Base-by-base conservation (phyloP, 257 asterid species). In the Jacaranda mimosifolia region DNA sequence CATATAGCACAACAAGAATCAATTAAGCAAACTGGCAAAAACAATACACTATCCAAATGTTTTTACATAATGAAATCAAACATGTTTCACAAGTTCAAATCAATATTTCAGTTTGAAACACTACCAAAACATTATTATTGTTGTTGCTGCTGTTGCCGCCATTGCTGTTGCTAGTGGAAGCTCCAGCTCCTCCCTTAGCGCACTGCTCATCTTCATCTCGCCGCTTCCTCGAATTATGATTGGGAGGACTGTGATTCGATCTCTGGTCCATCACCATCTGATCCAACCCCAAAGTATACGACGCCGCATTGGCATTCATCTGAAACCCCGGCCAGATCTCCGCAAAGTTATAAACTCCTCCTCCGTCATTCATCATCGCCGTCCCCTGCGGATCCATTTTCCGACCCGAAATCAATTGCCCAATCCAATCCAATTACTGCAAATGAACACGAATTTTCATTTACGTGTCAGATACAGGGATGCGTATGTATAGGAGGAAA, bases 321-420 rank as follows among this genome's bases (percentile, higher is more conserved):
- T 77, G 85, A 70, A 84, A 86, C 49, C 82, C 82, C 59, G 80
- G 87, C 88, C 90, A 86, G 83, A 79, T 86, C 85, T 86, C 88
- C 57, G 85, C 79, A 46, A 70, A 76, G 67, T 66, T 76, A 56
- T 49, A 75, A 17, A 52, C 79, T 46, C 79, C 81, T 40, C 73
- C 81, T 11, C 86, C 80, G 75, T 73, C 74, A 56, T 63, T 82
- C 84, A 84, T 49, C 84, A 76, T 58, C 48, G 82, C 71, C 43
- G 75, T 35, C 18, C 80, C 81, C 19, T 76, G 79, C 26, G 86
- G 85, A 84, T 83, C 83, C 88, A 81, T 86, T 32, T 18, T 13
- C 32, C 8, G 60, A 45, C 59, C 68, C 60, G 42, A 13, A 55
- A 52, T 70, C 52, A 17, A 9, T 40, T 9, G 6, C 72, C 55